phyloP scores from a whole-genome alignment of 805 yeast genomes.

The Lachancea sp. region DNA sequence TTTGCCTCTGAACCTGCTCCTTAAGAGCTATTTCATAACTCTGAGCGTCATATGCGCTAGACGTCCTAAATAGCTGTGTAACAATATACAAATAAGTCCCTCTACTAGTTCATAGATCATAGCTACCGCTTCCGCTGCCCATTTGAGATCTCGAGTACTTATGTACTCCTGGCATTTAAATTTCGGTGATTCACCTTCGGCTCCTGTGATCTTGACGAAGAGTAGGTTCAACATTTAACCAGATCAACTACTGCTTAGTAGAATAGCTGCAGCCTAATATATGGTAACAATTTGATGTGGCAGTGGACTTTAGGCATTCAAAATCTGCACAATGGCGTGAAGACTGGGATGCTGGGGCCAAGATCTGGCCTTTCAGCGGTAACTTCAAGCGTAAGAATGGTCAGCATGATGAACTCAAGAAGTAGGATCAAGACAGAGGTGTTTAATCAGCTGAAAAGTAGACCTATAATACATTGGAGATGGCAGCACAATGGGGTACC shows the following conservation, averaged over 20 bases:
- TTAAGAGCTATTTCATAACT: neutral
- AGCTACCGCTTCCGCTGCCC: neutral
- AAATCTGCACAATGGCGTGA: neutral
- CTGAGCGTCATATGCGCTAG: neutral
- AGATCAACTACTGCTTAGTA: no score
- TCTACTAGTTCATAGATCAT: neutral
- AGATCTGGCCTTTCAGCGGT: conserved; percentile 3
- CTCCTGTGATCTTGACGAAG: no score
- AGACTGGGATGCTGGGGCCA: neutral
- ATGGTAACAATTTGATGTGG: neutral
- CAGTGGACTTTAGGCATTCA: neutral
- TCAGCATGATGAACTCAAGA: neutral
- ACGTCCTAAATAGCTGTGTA: conserved; percentile 1
- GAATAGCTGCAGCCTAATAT: no score
- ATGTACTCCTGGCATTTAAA: neutral
- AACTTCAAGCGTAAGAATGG: conserved; percentile 1
- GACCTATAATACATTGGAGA: neutral
- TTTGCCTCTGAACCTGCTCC: neutral
- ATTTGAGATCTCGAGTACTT: neutral
- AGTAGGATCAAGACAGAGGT: neutral
- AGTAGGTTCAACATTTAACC: no score
- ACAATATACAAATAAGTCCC: neutral
- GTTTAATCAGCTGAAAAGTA: neutral
- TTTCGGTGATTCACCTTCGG: neutral
- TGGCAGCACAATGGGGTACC: conserved; percentile 3